These are phyloP conservation scores for Hypoxylon fuscum DNA, from an alignment of 495 filamentous ascomycete genomes.

Conservation along the genomic window DNA sequence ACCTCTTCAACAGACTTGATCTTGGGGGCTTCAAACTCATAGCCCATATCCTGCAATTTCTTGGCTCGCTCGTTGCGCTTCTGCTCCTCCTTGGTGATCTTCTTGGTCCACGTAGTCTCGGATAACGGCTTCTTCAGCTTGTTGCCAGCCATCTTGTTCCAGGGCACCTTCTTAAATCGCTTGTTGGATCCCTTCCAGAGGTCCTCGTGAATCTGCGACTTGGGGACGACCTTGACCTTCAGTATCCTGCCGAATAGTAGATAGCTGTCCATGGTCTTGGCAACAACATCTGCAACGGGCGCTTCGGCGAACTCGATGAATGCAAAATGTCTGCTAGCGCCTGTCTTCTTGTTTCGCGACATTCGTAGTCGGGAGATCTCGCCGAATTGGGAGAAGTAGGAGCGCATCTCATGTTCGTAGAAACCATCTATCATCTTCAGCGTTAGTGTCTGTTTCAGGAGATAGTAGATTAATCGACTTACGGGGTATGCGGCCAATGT, in stretches of 20 bases:
- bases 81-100: slow-evolving; percentile 73
- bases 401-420: slow-evolving; percentile 93
- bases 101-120: slow-evolving; percentile 78
- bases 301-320: slow-evolving; percentile 87
- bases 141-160: slow-evolving; percentile 81
- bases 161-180: slow-evolving; percentile 86
- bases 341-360: slow-evolving; percentile 89
- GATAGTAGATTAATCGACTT: slow-evolving; percentile 6
- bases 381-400: slow-evolving; percentile 97
- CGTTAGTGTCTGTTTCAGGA: slow-evolving; percentile 35
- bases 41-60: slow-evolving; percentile 82
- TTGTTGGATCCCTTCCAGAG: slow-evolving; percentile 88
- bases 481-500: slow-evolving; percentile 86
- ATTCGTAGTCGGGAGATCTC: slow-evolving; percentile 79
- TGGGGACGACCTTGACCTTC: slow-evolving; percentile 79
- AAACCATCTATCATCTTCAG: slow-evolving; percentile 68
- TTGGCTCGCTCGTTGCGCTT: slow-evolving; percentile 70
- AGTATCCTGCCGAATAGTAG: slow-evolving; percentile 92
- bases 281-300: slow-evolving; percentile 86
- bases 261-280: slow-evolving; percentile 97
- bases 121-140: slow-evolving; percentile 73
- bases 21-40: slow-evolving; percentile 79
- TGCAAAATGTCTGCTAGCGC: slow-evolving; percentile 87
- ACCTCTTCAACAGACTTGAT: slow-evolving; percentile 70
- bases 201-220: slow-evolving; percentile 78